Evolutionary conservation across 2,329 filamentous ascomycete species (phyloP), one percentile per base, ranked within the genome.

Genomic region (Colletotrichum sp.): DNA sequence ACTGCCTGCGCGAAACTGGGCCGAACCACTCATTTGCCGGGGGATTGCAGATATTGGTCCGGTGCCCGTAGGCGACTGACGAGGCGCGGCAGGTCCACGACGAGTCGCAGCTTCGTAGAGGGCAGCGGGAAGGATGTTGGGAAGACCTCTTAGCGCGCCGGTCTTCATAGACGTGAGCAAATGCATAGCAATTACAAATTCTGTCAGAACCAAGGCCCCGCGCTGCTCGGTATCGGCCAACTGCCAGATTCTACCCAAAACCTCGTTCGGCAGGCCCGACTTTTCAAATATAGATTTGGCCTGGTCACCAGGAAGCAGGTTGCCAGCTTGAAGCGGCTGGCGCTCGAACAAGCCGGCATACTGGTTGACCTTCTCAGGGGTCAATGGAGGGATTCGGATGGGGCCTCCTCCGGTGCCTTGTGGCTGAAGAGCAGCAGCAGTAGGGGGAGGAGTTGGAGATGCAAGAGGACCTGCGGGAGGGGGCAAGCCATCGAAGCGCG

Each of bases 101-200:
- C 96, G 91, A 65, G 94, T 92, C 11, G 97, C 97, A 61, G 96
- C 96, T 82, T 99, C 97, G 82, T 98, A 98, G 7, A 99, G 88
- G 13, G 94, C 94, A 15, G 95, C 92, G 8, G 97, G 97, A 3
- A 99, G 90, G 30, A 94, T 91, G 76, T 88, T 94, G 2, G 97
- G 97, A 72, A 98, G 89, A 25, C 91, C 92, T 78, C 95, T 93
- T 83, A 99, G 90, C 34, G 93, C 90, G 27, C 96, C 94, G 15
- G 93, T 94, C 88, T 98, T 98, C 86, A 95, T 95, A 15, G 96
- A 98, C 16, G 95, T 96, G 77, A 99, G 90, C 76, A 99, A 88
- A 84, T 99, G 97, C 97, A 99, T 99, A 61, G 97, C 97, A 81
- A 99, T 98, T 82, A 98, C 94, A 83, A 99, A 99, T 81, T 98